These are phyloP conservation scores for Phytophthora fragariaefolia DNA, from an alignment of 352 stramenopile species.

Conservation along the genomic window DNA sequence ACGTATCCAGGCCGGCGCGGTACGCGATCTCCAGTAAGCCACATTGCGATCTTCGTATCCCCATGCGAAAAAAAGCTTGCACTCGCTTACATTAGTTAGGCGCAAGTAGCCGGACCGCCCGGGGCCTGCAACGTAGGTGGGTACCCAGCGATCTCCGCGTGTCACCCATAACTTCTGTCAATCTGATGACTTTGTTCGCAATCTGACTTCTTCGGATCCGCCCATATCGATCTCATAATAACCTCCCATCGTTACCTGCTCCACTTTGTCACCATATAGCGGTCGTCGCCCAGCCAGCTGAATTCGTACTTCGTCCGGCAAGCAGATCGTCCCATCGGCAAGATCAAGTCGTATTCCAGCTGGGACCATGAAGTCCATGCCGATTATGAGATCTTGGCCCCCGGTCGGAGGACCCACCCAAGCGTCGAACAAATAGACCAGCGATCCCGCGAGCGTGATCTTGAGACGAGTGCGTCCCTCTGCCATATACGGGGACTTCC, in stretches of 20 bases:
- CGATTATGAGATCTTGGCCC: conserved; percentile 9
- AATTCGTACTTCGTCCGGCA: conserved; percentile 23
- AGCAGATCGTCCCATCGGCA: conserved; percentile 7
- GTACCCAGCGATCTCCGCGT: background rate
- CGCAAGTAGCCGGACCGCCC: background rate
- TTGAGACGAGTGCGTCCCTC: too few species aligned
- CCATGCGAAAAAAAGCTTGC: background rate
- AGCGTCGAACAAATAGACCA: conserved; percentile 15
- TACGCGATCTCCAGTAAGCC: conserved; percentile 3
- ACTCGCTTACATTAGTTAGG: conserved; percentile 13
- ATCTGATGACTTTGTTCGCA: background rate
- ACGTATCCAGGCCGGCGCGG: conserved; percentile 13
- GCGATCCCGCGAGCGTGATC: conserved; percentile 13
- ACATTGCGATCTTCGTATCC: conserved; percentile 8
- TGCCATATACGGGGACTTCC: too few species aligned
- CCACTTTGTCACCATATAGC: conserved; percentile 1
- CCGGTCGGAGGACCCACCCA: conserved; percentile 20
- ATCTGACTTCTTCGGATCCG: background rate
- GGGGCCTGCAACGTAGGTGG: background rate
- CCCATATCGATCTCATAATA: background rate
- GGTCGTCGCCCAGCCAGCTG: conserved; percentile 3
- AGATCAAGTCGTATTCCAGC: conserved; percentile 14
- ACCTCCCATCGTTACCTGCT: background rate
- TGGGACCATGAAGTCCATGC: conserved; percentile 30
- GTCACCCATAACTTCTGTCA: conserved; percentile 12